Evolutionary conservation across 2,329 filamentous ascomycete genomes (phyloP), one percentile per base, ranked within the genome.

Genomic region (Ophiognomonia clavigignenti-juglandacearum): DNA sequence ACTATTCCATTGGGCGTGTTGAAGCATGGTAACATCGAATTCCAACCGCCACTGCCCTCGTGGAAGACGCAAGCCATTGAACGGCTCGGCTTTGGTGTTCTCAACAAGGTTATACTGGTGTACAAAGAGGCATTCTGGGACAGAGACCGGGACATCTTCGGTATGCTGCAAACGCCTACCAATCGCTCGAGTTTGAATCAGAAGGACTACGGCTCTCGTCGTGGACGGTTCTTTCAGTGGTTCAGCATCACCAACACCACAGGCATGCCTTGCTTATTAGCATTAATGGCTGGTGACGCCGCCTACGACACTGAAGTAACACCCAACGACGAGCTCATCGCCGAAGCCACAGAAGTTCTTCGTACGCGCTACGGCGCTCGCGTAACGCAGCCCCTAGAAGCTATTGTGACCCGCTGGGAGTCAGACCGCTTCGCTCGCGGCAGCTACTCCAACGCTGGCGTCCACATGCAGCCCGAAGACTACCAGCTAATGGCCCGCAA

Each of bases 161-260:
- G 93, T 10, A 81, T 96, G 34, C 72, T 98, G 35, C 85, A 91
- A 48, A 83, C 88, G 55, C 83, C 91, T 3, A 71, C 76, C 19
- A 78, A 81, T 50, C 72, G 76, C 4, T 76, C 82, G 47, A 95
- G 89, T 60, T 75, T 91, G 45, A 74, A 83, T 37, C 89, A 95
- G 59, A 78, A 79, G 42, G 87, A 96, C 54, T 97, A 97, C 59
- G 74, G 82, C 5, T 72, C 77, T 4, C 83, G 82, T 52, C 82
- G 92, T 44, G 92, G 92, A n/a, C 85, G 91, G 20, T 96, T 96
- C 67, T 98, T 97, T 60, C 81, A 98, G 57, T 97, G 96, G 80
- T 97, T 96, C 80, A 97, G 98, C 59, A 89, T 90, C 45, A 85
- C 90, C 51, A 88, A 89, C 56, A 95, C 88, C 3, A 90, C 87